These are phyloP conservation scores for Termitomyces heimii DNA, from an alignment of 768 basidiomycete genomes.

Conservation along the genomic window DNA sequence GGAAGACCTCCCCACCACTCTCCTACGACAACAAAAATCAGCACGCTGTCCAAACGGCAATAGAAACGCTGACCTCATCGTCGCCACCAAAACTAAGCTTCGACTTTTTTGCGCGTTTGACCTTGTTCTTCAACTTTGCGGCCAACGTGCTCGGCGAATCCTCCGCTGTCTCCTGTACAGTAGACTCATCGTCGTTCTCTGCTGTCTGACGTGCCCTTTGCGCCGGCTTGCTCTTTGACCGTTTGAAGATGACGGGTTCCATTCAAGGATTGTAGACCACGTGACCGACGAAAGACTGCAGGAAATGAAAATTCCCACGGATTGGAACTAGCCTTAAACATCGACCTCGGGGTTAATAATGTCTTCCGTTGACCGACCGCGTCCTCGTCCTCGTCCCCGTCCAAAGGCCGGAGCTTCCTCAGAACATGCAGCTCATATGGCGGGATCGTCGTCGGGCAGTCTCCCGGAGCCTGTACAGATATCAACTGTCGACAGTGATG, in stretches of 20 bases:
- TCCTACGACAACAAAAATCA: conserved; percentile 36
- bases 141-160: conserved; percentile 59
- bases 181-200: conserved; percentile 22
- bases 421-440: conserved; percentile 9
- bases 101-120: conserved; percentile 61
- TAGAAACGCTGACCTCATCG: conserved; percentile 40
- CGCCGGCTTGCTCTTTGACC: conserved; percentile 37
- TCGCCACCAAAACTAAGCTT: conserved; percentile 74
- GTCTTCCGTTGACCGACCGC: conserved; percentile 25
- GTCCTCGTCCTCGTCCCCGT: conserved; percentile 38
- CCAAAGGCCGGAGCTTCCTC: conserved; percentile 36
- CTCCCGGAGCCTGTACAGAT: conserved; percentile 14
- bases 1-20: conserved; percentile 58
- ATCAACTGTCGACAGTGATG: conserved; percentile 53
- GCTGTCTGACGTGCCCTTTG: conserved; percentile 34
- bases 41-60: conserved; percentile 14
- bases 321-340: conserved; percentile 24
- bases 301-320: conserved; percentile 34
- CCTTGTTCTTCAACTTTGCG: conserved; percentile 65
- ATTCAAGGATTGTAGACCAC: conserved; percentile 24
- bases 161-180: conserved; percentile 24
- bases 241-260: conserved; percentile 47
- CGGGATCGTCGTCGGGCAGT: conserved; percentile 16
- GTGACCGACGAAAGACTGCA: conserved; percentile 26
- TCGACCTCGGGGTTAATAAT: conserved; percentile 19